Evolutionary conservation across 495 filamentous ascomycete species (phyloP).

Genomic region (Daldinia decipiens): DNA sequence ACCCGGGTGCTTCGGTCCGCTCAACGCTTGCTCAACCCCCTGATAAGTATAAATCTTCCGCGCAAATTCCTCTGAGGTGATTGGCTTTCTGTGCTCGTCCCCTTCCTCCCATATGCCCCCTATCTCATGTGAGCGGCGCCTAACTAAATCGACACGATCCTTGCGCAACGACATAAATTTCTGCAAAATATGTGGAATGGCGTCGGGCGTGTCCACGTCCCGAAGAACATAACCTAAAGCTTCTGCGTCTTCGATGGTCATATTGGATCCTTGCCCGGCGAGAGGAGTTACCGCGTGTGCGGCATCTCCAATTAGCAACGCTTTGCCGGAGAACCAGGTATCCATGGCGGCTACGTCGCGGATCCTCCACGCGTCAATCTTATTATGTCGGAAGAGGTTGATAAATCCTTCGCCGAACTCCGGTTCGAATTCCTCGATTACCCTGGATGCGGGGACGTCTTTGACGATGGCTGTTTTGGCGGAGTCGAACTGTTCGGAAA

Average conservation of each 20-base stretch:
- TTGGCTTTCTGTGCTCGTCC: slow-evolving; percentile 33
- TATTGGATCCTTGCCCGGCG: slow-evolving; percentile 43
- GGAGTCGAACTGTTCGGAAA: slow-evolving; percentile 38
- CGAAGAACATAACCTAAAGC: slow-evolving; percentile 42
- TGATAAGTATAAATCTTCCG: slow-evolving; percentile 34
- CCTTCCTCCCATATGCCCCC: slow-evolving; percentile 27
- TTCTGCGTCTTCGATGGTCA: slow-evolving; percentile 48
- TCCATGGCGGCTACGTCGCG: slow-evolving; percentile 40
- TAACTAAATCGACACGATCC: slow-evolving; percentile 39
- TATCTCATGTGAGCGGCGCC: slow-evolving; percentile 33
- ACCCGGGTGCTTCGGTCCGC: not conserved
- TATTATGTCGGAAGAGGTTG: slow-evolving; percentile 42
- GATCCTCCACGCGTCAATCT: slow-evolving; percentile 45
- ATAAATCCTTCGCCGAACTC: slow-evolving; percentile 35
- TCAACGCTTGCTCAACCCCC: slow-evolving; percentile 36
- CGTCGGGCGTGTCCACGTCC: slow-evolving; percentile 35
- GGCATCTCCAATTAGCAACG: slow-evolving; percentile 60
- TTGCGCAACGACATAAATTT: slow-evolving; percentile 41
- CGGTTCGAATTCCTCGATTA: slow-evolving; percentile 35
- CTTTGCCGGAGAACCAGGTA: slow-evolving; percentile 53
- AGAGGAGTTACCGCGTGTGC: slow-evolving; percentile 52
- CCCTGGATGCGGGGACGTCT: slow-evolving; percentile 33
- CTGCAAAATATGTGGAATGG: slow-evolving; percentile 16
- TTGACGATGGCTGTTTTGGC: slow-evolving; percentile 41
- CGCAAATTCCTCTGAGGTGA: slow-evolving; percentile 31